Base-by-base conservation (phyloP, 1,284 basidiomycete genomes). In the Irpex sp. region DNA sequence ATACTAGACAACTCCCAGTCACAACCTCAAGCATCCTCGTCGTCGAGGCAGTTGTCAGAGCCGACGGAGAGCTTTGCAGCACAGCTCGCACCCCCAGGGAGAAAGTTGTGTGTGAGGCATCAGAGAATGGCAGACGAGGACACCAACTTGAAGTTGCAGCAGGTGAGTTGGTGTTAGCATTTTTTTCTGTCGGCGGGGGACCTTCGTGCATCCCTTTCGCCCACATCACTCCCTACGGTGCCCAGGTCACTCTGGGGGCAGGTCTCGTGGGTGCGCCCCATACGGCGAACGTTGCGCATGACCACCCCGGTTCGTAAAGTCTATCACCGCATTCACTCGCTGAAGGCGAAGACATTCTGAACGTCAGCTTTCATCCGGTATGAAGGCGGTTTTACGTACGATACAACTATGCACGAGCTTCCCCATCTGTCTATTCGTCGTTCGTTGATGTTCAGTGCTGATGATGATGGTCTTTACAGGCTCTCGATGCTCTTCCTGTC, bases 121-220 rank as follows among this genome's bases (percentile, higher is more conserved):
- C 94, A 97, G 78, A 85, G 96, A 57, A 99, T 98, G 92, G 97
- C 97, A 6, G 96, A 99, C 78, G 91, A 97, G 75, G 95, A 94
- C 21, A 95, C 91, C 34, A 97, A 94, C 74, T 80, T 93, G 65
- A 96, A 93, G 78, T 82, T 99, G 13, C 97, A 99, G 77, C 89
- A 92, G 83, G 97, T 96, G 69, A 72, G 87, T 76, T 2, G 1
- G 2, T 15, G 8, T 15, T 15, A 1, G 15, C 38, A 40, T 15
- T 40, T 40, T 40, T 15, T 40, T 15, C 38, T 40, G 8, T 40
- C 38, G 38, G 7, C 15, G 38, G 38, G 38, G 21, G 21, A 26
- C 21, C 21, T 26, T 26, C 21, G 21, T 26, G 21, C 21, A 26
- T 26, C 21, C 21, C 21, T 26, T 26, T 26, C 21, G 21, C 3